Conservation (phyloP, 176 grass and related monocot genomes). For the Paspalum notatum region DNA sequence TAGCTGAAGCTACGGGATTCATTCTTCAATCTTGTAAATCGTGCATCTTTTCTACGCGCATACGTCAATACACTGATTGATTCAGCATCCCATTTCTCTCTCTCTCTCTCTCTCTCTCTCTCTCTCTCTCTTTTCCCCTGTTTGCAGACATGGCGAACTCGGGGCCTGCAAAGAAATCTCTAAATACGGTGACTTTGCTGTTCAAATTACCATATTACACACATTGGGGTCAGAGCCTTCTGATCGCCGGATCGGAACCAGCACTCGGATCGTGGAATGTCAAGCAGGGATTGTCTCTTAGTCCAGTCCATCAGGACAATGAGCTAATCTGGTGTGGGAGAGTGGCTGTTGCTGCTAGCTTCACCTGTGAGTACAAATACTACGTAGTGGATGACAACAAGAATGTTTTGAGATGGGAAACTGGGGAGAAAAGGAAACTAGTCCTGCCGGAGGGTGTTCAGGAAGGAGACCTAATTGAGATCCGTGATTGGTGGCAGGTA, state of each 20-base stretch:
- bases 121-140: background rate
- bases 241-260: constrained; percentile 72
- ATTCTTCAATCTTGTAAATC: background rate
- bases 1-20: constrained; percentile 9
- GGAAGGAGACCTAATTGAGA: constrained; percentile 74
- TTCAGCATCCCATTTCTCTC: constrained; percentile 19
- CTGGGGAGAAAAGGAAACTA: constrained; percentile 73
- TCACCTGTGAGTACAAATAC: constrained; percentile 74
- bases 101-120: background rate
- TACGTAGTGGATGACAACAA: constrained; percentile 79
- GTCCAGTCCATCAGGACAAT: constrained; percentile 65
- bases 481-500: constrained; percentile 96
- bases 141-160: constrained; percentile 50
- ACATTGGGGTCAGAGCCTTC: constrained; percentile 79
- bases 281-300: constrained; percentile 73
- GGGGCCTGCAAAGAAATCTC: constrained; percentile 49
- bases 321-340: constrained; percentile 74
- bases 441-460: constrained; percentile 63
- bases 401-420: constrained; percentile 80
- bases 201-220: constrained; percentile 94
- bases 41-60: background rate
- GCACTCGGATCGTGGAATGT: constrained; percentile 83
- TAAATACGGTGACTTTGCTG: constrained; percentile 53
- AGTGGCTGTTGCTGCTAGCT: constrained; percentile 52
- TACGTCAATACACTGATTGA: background rate